phyloP scores from a whole-genome alignment of 352 stramenopile species.

The Saprolegnia parasitica region DNA sequence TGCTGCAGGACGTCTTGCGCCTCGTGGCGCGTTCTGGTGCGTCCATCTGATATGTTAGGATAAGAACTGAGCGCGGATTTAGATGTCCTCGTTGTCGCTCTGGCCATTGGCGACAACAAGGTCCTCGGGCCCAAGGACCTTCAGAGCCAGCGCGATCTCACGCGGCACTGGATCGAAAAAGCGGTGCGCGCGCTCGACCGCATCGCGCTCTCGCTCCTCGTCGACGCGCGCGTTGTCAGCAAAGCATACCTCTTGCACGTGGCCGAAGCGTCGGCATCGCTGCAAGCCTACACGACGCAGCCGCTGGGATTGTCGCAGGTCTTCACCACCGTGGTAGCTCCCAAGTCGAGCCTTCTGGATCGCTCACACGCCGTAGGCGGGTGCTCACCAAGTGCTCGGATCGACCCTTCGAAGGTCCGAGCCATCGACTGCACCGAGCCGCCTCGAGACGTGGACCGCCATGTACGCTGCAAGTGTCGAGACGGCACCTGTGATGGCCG shows the following conservation, averaged over 20 bases:
- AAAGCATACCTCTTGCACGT: not conserved
- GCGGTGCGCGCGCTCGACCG: not conserved
- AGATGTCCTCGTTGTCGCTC: not conserved
- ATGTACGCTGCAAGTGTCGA: too few species aligned
- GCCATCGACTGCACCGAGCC: too few species aligned
- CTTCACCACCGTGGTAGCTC: not conserved
- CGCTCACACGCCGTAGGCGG: not conserved
- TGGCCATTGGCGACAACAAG: too few species aligned
- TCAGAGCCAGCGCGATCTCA: not conserved
- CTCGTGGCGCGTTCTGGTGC: not conserved
- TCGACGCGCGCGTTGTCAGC: not conserved
- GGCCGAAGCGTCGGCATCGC: not conserved
- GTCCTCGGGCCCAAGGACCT: not conserved
- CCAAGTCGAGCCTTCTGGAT: not conserved
- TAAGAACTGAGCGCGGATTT: not conserved
- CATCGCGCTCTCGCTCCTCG: not conserved
- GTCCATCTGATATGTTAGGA: not conserved
- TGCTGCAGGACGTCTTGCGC: not conserved
- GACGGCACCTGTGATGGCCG: too few species aligned
- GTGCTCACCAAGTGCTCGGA: not conserved
- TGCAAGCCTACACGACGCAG: not conserved
- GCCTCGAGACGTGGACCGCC: too few species aligned
- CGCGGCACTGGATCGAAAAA: not conserved
- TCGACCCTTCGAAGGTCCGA: too few species aligned
- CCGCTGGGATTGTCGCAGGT: not conserved